These are phyloP conservation scores for Austropuccinia psidii DNA, from an alignment of 1,284 basidiomycete species.

Conservation along the genomic window DNA sequence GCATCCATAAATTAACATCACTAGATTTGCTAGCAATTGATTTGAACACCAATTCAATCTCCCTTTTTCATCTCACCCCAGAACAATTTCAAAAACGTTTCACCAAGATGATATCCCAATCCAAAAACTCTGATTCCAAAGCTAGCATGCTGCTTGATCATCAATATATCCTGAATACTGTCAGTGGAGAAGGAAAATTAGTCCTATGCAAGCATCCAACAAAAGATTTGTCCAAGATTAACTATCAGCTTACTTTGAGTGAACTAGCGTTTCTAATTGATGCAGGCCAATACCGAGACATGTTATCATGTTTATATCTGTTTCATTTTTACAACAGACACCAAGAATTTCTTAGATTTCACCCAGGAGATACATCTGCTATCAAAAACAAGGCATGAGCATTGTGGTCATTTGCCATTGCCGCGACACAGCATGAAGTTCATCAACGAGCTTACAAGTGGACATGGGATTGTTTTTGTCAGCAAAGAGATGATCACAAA, in stretches of 20 bases:
- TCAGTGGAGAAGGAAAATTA: conserved; percentile 86
- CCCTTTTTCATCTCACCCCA: conserved; percentile 59
- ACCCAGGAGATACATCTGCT: conserved; percentile 59
- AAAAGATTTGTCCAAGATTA: conserved; percentile 69
- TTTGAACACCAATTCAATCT: conserved; percentile 86
- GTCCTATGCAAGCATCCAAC: conserved; percentile 73
- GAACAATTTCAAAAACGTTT: conserved; percentile 61
- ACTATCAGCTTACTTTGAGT: conserved; percentile 82
- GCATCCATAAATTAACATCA: conserved; percentile 89
- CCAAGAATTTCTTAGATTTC: conserved; percentile 69
- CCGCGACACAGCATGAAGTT: conserved; percentile 75
- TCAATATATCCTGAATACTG: conserved; percentile 93
- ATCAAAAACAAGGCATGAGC: conserved; percentile 62
- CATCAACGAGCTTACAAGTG: conserved; percentile 75
- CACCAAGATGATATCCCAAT: conserved; percentile 56
- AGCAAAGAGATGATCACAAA: conserved; percentile 76
- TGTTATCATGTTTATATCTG: conserved; percentile 87
- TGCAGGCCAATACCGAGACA: conserved; percentile 89
- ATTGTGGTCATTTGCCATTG: conserved; percentile 69
- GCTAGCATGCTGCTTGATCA: conserved; percentile 54
- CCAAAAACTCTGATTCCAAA: conserved; percentile 37
- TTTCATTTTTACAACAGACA: conserved; percentile 93
- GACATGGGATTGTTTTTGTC: conserved; percentile 86
- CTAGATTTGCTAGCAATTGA: conserved; percentile 84
- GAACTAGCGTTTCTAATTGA: conserved; percentile 91